A percentile compares a stretch with the other conserved stretches of the same genome.
These are phyloP conservation scores for Podosphaera fusca DNA, from an alignment of 2,329 filamentous ascomycete genomes.

Conservation along the genomic window DNA sequence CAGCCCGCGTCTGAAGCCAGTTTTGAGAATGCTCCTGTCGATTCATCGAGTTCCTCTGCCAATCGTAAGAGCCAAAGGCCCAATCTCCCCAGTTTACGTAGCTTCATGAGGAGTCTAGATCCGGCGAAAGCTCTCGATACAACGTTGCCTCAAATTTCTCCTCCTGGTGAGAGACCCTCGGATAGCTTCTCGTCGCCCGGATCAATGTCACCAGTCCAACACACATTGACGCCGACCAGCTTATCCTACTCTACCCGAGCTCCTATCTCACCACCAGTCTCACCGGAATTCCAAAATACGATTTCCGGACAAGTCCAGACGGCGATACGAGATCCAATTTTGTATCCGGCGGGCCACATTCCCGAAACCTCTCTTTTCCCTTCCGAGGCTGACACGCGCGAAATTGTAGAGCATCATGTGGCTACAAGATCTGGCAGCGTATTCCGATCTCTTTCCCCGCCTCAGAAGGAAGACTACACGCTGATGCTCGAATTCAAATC, in stretches of 20 bases:
- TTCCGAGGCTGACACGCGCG: conserved; percentile 21
- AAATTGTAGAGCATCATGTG: conserved; percentile 24
- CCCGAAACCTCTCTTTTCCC: conserved; percentile 27
- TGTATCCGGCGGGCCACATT: conserved; percentile 21
- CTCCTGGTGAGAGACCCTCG: conserved; percentile 5
- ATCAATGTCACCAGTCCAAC: conserved; percentile 1
- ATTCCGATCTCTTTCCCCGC: conserved; percentile 24
- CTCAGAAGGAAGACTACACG: conserved; percentile 29
- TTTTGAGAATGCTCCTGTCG: conserved; percentile 4
- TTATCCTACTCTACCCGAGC: conserved; percentile 18
- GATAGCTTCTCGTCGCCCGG: background rate
- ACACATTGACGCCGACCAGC: conserved; percentile 14
- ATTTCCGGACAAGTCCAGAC: conserved; percentile 13
- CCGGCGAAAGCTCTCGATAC: conserved; percentile 8
- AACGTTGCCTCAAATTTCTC: conserved; percentile 13
- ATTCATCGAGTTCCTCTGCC: conserved; percentile 5
- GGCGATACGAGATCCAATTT: conserved; percentile 27
- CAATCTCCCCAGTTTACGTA: conserved; percentile 10
- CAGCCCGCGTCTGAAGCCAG: conserved; percentile 3
- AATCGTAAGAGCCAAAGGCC: conserved; percentile 7
- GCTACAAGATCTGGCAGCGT: conserved; percentile 11
- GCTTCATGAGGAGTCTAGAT: conserved; percentile 5
- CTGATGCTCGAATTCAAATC: conserved; percentile 29
- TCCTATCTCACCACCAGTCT: conserved; percentile 34
- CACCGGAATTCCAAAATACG: conserved; percentile 21